phyloP scores from a whole-genome alignment of 352 stramenopile species.

The Globisporangium megalacanthum region DNA sequence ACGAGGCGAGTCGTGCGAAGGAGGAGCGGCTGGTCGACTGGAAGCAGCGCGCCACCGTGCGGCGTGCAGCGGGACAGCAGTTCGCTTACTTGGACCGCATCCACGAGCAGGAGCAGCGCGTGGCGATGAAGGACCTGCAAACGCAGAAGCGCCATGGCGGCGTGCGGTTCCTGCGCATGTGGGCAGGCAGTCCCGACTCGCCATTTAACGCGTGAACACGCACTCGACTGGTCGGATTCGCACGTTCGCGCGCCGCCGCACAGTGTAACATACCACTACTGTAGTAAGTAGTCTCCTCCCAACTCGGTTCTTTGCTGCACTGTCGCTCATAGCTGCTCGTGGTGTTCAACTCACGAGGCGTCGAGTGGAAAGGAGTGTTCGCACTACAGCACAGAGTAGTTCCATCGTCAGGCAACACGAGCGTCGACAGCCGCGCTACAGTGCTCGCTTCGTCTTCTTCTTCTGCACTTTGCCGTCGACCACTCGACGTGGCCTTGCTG shows the following conservation, averaged over 20 bases:
- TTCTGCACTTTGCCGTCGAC: constrained; percentile 4
- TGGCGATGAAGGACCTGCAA: constrained; percentile 39
- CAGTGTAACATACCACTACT: too few relatives aligned
- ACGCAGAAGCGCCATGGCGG: constrained; percentile 70
- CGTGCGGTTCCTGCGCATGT: constrained; percentile 69
- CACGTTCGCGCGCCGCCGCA: too few relatives aligned
- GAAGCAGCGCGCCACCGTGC: constrained; percentile 43
- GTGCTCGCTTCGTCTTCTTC: constrained; percentile 12
- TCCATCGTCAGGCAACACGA: neutral
- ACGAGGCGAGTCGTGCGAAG: constrained; percentile 19
- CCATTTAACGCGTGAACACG: constrained; percentile 43
- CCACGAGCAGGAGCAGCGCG: constrained; percentile 52
- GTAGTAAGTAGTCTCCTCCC: too few relatives aligned
- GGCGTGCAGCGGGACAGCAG: constrained; percentile 35
- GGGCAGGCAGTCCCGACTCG: constrained; percentile 69
- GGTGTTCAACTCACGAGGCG: too few relatives aligned
- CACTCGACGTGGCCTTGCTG: constrained; percentile 3
- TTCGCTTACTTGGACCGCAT: constrained; percentile 59
- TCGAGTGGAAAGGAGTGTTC: too few relatives aligned
- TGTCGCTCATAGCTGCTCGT: too few relatives aligned
- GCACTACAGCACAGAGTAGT: too few relatives aligned
- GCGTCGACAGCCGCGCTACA: neutral
- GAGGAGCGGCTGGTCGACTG: constrained; percentile 44
- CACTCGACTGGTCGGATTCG: too few relatives aligned
- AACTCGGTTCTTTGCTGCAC: too few relatives aligned